A percentile compares a stretch with the other conserved stretches of the same genome.
Evolutionary conservation across 306 rosid species (phyloP).

Genomic region (Alnus glutinosa): DNA sequence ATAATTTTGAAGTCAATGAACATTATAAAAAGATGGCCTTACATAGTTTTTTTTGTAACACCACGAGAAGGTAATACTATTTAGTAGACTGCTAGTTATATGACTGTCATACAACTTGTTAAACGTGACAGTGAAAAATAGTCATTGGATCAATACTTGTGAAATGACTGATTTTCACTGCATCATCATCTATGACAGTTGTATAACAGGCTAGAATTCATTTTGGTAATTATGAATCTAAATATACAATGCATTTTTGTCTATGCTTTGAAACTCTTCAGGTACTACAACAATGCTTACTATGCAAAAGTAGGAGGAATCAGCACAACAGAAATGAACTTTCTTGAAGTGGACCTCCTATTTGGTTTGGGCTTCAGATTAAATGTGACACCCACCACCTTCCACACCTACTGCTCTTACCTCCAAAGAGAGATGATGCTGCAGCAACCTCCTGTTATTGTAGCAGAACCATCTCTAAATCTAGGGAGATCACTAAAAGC

Average conservation of each 20-base stretch:
- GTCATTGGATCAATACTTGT: no score
- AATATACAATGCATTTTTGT: not conserved
- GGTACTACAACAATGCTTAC: slow-evolving; percentile 95
- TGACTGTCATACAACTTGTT: no score
- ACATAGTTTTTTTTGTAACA: not conserved
- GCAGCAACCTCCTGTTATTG: slow-evolving; percentile 60
- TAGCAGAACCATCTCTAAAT: slow-evolving; percentile 52
- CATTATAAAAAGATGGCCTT: not conserved
- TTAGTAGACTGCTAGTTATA: no score
- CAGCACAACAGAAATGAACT: slow-evolving; percentile 85
- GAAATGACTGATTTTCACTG: no score
- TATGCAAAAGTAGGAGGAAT: slow-evolving; percentile 99
- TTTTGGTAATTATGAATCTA: not conserved
- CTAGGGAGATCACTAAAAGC: slow-evolving; percentile 50
- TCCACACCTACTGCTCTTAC: slow-evolving; percentile 63
- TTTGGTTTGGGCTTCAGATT: slow-evolving; percentile 85
- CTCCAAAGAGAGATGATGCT: slow-evolving; percentile 80
- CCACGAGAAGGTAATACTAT: no score
- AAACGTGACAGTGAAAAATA: no score
- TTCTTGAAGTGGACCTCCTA: slow-evolving; percentile 87
- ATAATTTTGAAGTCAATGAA: not conserved
- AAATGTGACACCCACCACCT: slow-evolving; percentile 78
- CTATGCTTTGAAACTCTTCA: slow-evolving; percentile 27
- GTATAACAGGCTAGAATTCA: not conserved
- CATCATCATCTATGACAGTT: no score